Evolutionary conservation across 441 rosid genomes (phyloP).

Genomic region (Syzygium syzygioides): DNA sequence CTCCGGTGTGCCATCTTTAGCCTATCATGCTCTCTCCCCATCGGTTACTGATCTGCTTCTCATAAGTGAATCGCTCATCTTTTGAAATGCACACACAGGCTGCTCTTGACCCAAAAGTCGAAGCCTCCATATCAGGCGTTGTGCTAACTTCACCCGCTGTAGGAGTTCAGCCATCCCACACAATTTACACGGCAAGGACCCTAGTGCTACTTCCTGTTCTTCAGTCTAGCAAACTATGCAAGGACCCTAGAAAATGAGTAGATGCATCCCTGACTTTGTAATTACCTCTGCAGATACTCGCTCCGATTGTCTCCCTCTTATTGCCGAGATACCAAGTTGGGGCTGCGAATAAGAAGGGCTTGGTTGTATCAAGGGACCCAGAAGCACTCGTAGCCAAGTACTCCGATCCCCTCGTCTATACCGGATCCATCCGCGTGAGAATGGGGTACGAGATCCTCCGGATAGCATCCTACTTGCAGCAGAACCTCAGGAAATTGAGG

Average conservation of each 20-base stretch:
- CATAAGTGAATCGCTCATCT: not conserved
- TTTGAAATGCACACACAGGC: conserved; percentile 31
- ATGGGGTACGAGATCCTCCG: conserved; percentile 87
- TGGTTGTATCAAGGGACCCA: conserved; percentile 72
- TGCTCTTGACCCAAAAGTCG: conserved; percentile 64
- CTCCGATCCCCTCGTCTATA: conserved; percentile 86
- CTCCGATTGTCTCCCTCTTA: conserved; percentile 61
- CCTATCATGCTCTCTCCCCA: not conserved
- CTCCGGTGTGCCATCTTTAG: not conserved
- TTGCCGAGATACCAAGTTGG: conserved; percentile 61
- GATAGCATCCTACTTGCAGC: conserved; percentile 50
- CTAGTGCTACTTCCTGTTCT: not conserved
- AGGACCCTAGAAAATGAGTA: not conserved
- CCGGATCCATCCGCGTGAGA: conserved; percentile 55
- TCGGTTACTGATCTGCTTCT: not conserved
- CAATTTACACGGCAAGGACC: conserved; percentile 50
- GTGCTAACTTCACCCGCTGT: conserved; percentile 87
- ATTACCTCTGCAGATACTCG: conserved; percentile 39
- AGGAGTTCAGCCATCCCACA: conserved; percentile 92
- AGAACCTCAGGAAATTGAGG: conserved; percentile 37
- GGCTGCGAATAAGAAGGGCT: conserved; percentile 65
- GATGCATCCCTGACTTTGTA: not conserved
- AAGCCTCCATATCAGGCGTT: conserved; percentile 51
- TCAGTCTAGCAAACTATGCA: not conserved
- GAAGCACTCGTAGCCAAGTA: conserved; percentile 69